Base-by-base conservation (phyloP, 2,329 filamentous ascomycete genomes). In the Xylaria sp. region DNA sequence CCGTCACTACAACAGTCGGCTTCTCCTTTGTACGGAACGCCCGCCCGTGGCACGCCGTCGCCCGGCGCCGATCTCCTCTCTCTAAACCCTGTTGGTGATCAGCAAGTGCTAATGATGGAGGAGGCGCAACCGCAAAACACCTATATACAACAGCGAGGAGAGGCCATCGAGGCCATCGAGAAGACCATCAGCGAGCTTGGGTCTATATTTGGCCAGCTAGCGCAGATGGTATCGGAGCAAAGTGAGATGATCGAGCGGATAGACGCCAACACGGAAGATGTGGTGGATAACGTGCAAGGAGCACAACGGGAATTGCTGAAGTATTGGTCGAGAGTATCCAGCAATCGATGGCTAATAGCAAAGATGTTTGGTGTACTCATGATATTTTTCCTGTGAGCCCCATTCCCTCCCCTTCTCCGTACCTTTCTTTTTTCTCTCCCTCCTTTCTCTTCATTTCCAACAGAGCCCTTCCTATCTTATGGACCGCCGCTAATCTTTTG, bases 251-350 rank as follows among this genome's bases (percentile, higher is more conserved):
- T 99, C 71, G 93, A 98, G 80, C 87, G 95, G 56, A 97, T 97
- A 76, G 95, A 98, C 75, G 95, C 95, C 71, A 97, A 98, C 79
- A 97, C 95, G 1, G 96, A 99, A 76, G 94, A 97, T 74, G 93
- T 99, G 5, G 95, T 99, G 61, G 95, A 98, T 76, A 99, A 99
- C 74, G 95, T 99, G n/a, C 89, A 97, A 76, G 96, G 96, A 20
- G 96, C 96, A 5, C 96, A 99, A 78, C 87, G 94, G 69, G 95
- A 99, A 80, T 79, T 99, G 76, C 88, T 99, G 81, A 97, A 97
- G 79, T 99, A 98, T 81, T 99, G 96, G 95, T 91, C 89, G 31
- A 87, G 94, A 45, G 94, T 98, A 31, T 96, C 93, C 63, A 93
- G 94, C 69, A 99, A 99, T 82, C 87, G 96, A 71, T 98, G 95